Percentiles rank a stretch among this genome's conserved stretches.
These are phyloP conservation scores for Trichophyton rubrum DNA, from an alignment of 2,329 filamentous ascomycete genomes.

Conservation along the genomic window DNA sequence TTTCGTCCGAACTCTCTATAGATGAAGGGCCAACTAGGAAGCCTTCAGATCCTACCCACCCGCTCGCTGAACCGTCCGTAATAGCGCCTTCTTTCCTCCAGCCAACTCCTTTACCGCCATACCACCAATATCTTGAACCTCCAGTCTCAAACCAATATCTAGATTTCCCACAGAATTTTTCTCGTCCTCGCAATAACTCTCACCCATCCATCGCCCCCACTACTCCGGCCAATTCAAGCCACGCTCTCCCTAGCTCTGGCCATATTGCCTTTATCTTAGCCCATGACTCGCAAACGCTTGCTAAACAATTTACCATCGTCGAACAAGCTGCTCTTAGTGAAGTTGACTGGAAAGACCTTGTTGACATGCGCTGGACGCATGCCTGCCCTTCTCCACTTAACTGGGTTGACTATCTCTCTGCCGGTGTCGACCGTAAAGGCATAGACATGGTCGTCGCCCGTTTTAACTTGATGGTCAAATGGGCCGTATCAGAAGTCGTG, in stretches of 20 bases:
- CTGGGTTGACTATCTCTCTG: constrained; percentile 49
- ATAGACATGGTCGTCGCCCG: constrained; percentile 54
- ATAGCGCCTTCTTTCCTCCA: background rate
- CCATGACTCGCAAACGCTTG: constrained; percentile 47
- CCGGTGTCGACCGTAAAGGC: constrained; percentile 42
- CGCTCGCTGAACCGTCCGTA: constrained; percentile 30
- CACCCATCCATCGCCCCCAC: background rate
- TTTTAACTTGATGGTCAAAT: constrained; percentile 56
- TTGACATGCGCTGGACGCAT: constrained; percentile 51
- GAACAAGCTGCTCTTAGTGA: constrained; percentile 55
- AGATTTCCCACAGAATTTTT: constrained; percentile 23
- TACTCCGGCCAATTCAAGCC: background rate
- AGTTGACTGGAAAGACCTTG: constrained; percentile 54
- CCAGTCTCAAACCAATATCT: constrained; percentile 34
- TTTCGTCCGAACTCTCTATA: constrained; percentile 40
- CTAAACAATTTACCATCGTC: constrained; percentile 52
- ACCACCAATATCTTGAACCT: background rate
- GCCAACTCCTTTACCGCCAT: background rate
- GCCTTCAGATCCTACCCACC: constrained; percentile 21
- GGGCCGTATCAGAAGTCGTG: constrained; percentile 51
- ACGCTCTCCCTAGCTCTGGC: background rate
- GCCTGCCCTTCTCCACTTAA: constrained; percentile 40
- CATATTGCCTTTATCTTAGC: constrained; percentile 54
- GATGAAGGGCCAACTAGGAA: constrained; percentile 21
- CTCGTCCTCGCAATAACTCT: constrained; percentile 15